Base-by-base conservation (phyloP, 768 basidiomycete genomes). In the Suillus spraguei region DNA sequence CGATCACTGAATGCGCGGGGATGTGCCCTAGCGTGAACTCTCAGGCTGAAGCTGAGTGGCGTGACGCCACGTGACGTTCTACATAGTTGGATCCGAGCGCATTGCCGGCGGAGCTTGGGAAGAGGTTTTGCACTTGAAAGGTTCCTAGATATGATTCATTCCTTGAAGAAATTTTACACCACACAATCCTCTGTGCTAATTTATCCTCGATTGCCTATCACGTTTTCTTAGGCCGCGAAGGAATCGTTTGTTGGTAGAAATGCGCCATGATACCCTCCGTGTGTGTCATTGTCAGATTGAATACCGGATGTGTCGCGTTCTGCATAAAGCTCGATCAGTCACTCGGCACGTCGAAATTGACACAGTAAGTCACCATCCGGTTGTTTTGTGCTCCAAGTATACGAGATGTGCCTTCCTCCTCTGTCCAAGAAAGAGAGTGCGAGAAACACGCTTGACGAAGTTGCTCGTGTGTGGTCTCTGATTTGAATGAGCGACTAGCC, bases 251-350 rank as follows among this genome's bases (percentile, higher is more conserved):
- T 3, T 80, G 77, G 73, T 94, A 94, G 70, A 93, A 94, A 74
- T 91, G 80, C 13, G 81, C 78, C 85, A 94, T 87, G 22, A 94
- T 82, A 0, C 71, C 83, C 66, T 89, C 83, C 4, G 85, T 74
- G 66, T 93, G 86, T 0, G 91, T 86, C 4, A 86, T 78, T 0
- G 91, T 88, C 55, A 94, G 74, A 66, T 92, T 91, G 75, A 92
- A 89, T 16, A 94, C 65, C 0, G 92, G 92, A 64, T 92, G 90
- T 0, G 90, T 91, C 7, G 92, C 90, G 68, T 95, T 95, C 91
- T 94, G 64, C 6, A 13, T 20, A 13, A 3, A n/a, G 42, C 20
- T 61, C 56, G 41, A 41, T 62, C 5, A 42, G 59, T 64, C 6
- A 63, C 39, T 20, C 1, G 0, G 28, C 32, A n/a, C 6, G 10